Base-by-base conservation (phyloP, 208 protist genomes). In the Trypanosoma rangeli region DNA sequence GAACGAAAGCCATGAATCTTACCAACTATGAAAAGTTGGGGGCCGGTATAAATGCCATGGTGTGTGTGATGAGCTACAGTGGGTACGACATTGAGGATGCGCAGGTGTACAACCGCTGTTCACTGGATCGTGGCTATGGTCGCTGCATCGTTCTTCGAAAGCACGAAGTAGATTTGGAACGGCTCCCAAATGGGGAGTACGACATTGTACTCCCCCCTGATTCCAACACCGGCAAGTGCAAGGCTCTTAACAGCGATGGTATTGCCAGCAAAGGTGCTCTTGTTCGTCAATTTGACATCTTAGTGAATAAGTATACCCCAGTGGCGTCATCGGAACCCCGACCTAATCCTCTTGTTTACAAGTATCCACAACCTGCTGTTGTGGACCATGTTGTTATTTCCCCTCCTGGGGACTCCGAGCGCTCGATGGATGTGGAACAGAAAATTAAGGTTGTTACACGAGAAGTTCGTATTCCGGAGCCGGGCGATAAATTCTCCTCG, bases 1-100 rank as follows among this genome's bases (percentile, higher is more conserved):
- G 98, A 64, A 99, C 98, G 10, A 86, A 93, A 67, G 98, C 98
- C 3, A 99, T 99, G 76, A 94, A 97, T 33, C 67, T 99, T 10
- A 98, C 98, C 10, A 61, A 96, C 65, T 98, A 98, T 74, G 93
- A 98, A 64, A 93, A 97, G 70, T 70, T 99, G 8, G 98, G 98
- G n/a, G 98, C 99, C 5, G 99, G 99, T 22, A 98, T 99, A 49
- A 99, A 99, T 85, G 98, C 98, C 18, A 99, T 98, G 73, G 97
- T 99, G 24, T 99, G 98, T 28, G 98, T 99, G 31, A 99, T 99
- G 97, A 97, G 86, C 52, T 99, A 99, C 80, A 99, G 98, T 35
- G 99, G 99, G 0, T 99, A 99, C 85, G 99, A 99, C 87, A 99
- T 99, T 73, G 99, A 99, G 86, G 99, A 99, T 90, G 99, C 99